phyloP scores from a whole-genome alignment of 805 yeast species.

The Yamadazyma akitaensis region DNA sequence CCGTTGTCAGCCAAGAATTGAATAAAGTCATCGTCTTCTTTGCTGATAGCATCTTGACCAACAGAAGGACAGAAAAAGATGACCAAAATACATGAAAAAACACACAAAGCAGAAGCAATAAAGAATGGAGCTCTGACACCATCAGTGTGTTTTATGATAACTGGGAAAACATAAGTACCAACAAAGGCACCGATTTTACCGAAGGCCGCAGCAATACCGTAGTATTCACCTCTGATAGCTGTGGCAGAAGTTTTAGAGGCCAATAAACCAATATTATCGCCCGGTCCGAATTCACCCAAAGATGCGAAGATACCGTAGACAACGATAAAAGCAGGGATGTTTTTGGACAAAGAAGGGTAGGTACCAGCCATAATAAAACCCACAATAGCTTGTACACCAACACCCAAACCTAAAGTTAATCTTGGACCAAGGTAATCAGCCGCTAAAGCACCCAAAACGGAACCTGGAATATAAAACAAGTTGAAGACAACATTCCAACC shows the following conservation, averaged over 20 bases:
- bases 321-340: constrained; percentile 77
- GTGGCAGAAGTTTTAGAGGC: constrained; percentile 87
- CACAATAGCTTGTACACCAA: constrained; percentile 66
- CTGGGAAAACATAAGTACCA: constrained; percentile 87
- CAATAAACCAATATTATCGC: constrained; percentile 84
- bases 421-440: constrained; percentile 95
- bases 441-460: constrained; percentile 77
- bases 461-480: constrained; percentile 86
- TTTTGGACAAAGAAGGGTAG: constrained; percentile 50
- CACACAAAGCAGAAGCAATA: constrained; percentile 73
- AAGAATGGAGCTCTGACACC: constrained; percentile 52
- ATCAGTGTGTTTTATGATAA: constrained; percentile 54
- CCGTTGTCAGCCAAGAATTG: constrained; percentile 66
- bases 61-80: constrained; percentile 73
- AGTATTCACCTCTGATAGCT: constrained; percentile 85
- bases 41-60: constrained; percentile 76
- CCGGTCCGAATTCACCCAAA: constrained; percentile 92
- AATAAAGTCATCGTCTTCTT: constrained; percentile 72
- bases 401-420: constrained; percentile 67
- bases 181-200: constrained; percentile 93
- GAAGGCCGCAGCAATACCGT: constrained; percentile 85
- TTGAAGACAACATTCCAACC: constrained; percentile 93
- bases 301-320: constrained; percentile 85
- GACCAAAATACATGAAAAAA: constrained; percentile 67
- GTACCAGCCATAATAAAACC: constrained; percentile 83